Percentiles rank a stretch among this genome's conserved stretches.
Evolutionary conservation across 2,329 filamentous ascomycete genomes (phyloP).

Genomic region (Leptodontidium sp.): DNA sequence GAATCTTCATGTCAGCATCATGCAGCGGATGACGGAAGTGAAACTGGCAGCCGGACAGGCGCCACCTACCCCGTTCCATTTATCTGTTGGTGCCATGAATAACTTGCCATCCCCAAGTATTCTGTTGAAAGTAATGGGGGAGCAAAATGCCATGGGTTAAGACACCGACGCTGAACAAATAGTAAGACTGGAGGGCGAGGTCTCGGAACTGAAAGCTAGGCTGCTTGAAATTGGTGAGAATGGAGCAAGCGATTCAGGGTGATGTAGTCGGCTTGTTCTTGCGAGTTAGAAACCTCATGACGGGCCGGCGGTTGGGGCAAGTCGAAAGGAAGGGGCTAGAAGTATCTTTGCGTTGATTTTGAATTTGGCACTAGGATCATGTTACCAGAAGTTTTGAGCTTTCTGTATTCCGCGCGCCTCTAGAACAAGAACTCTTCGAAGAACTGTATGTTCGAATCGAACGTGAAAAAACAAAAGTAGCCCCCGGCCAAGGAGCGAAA

Average conservation of each 20-base stretch:
- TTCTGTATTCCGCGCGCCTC: neutral
- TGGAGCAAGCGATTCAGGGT: too few species aligned
- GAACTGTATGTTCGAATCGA: too few species aligned
- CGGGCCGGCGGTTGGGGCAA: too few species aligned
- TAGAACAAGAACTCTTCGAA: too few species aligned
- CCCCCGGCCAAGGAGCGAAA: neutral
- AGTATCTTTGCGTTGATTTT: too few species aligned
- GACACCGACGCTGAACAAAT: neutral
- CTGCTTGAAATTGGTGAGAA: too few species aligned
- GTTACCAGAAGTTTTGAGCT: neutral
- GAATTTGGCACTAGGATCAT: too few species aligned
- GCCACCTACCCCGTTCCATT: neutral
- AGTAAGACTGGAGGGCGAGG: neutral
- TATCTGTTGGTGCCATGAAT: neutral
- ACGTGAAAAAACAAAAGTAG: neutral
- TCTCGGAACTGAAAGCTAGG: neutral
- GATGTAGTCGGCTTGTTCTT: too few species aligned
- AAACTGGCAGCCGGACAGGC: neutral
- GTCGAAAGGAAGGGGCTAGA: too few species aligned
- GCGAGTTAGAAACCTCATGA: too few species aligned
- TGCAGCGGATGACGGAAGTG: conserved; percentile 1
- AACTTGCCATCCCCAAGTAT: neutral
- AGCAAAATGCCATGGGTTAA: neutral
- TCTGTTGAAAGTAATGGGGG: neutral
- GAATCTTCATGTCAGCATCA: neutral